Base-by-base conservation (phyloP, 352 stramenopile species). In the Pythium utonaiense region DNA sequence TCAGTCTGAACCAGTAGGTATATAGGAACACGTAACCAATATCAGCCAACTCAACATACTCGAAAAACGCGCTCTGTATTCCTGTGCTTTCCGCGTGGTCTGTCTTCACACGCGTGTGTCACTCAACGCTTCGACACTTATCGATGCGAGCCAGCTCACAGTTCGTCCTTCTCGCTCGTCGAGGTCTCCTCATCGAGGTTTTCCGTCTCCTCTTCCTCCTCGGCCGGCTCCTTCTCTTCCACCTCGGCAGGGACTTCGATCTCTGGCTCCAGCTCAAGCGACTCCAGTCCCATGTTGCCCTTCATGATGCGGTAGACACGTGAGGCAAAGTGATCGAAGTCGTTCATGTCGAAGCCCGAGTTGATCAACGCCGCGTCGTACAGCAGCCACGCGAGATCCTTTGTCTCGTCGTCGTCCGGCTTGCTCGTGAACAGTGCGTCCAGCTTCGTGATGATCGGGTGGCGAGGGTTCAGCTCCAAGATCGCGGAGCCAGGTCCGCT, bases 381-480 rank as follows among this genome's bases (percentile, higher is more conserved):
- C 4, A 99, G 78, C 21, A 99, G 82, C 91, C 94, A 98, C 12
- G 96, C 96, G 34, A 98, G 70, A 70, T 99, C 96, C 62, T 93
- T 84, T 3, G 88, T 95, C 63, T 95, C 82, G 19, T 96, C 79
- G 21, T 89, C 82, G 10, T 96, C 78, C 63, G 77, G 67, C 27
- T 88, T 67, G 25, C 55, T 53, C 31, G 69, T 53, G 30, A 97
- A 84, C 24, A 91, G 62, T 25, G 83, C 89, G 71, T 85, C 98
- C 27, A 99, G 86, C 78, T 99, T 97, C 27, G 82, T 77, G 24
- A 99, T 86, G 64, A 99, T 98, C 33, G 97, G 97, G 75, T 99
- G 97, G 47, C 97, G 93, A 51, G 98, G 98, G 77, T 99, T 99
- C 19, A 99, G 78, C 80, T 99, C 97, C 66, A 99, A 78, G 66